Base-by-base conservation (phyloP, 108 stramenopile genomes). In the Nitzschia sp. region DNA sequence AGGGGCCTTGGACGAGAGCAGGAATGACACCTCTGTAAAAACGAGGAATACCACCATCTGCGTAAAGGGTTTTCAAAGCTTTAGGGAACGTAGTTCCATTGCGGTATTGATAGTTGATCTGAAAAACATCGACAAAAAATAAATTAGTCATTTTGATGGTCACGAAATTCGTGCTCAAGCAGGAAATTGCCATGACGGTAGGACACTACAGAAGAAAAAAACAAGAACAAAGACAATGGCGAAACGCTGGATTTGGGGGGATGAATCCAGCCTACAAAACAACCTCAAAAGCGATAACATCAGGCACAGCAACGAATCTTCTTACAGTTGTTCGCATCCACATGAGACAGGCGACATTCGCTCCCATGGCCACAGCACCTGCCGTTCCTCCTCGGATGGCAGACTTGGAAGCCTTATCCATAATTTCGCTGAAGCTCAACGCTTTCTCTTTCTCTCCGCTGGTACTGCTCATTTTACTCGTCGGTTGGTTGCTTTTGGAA, bases 81-180 rank as follows among this genome's bases (percentile, higher is more conserved):
- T 78, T 82, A 7, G 83, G 83, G 46, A 95, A 94, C 22, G 95
- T 86, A n/a, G 85, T 85, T 20, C 98, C 98, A 71, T 96, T 95
- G 51, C 98, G 93, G 78, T 97, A 99, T 86, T 99, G 98, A 75
- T 98, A 99, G 81, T 98, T 97, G 42, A 96, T 75, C 90, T 91
- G 57, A 6, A 70, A 34, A 59, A 24, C 12, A 41, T 41, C 6
- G 38, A 37, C 0, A 3, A 60, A 19, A 24, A 41, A 60, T 60
- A 1, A 42, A 60, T 60, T 14, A 17, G 38, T 40, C 12, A 40
- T n/a, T n/a, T 40, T 37, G 39, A 5, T 21, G 59, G 10, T 15
- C n/a, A 41, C 5, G 3, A 15, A 19, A 24, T 40, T 19, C 2
- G 1, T 20, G 39, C 41, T 14, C 21, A 41, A n/a, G 41, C 19